Evolutionary conservation across 331 rosid species (phyloP), one percentile per base, ranked within the genome.

Genomic region (Quercus tomentella): DNA sequence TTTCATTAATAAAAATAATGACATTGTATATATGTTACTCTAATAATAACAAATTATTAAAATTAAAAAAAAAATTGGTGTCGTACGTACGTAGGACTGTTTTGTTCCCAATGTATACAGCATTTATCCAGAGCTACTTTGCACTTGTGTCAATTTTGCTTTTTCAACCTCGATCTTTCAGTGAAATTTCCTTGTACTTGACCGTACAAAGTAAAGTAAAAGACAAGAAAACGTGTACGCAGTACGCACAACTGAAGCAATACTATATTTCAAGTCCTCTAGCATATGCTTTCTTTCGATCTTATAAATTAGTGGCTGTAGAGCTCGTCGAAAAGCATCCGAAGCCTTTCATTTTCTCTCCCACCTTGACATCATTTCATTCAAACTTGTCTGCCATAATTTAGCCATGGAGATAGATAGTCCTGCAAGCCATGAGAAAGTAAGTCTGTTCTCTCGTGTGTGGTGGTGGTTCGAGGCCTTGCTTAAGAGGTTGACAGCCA

Each of bases 101-200:
- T 0, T 49, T 49, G 54, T 49, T 11, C 4, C 54, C 54, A 76
- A 37, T 68, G 84, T 60, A 70, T 72, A 86, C 88, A 72, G 18
- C 61, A 79, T 79, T 86, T 85, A 75, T 84, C 87, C 86, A 80
- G 76, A 80, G 75, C 83, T 83, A 70, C 73, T 76, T 77, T 62
- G 79, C 88, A 84, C 88, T 70, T 62, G 41, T 49, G 70, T 74
- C 76, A 49, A 76, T 69, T 55, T 81, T 49, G 17, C 54, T 14
- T 49, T 14, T 37, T 37, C n/a, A 35, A 56, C 33, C 35, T 70
- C 57, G 22, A 57, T 56, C 70, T 57, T 66, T 21, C 7, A n/a
- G 15, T 60, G 65, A 82, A 74, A 55, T 82, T 17, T 52, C 75
- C 60, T 72, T 72, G 89, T 87, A 82, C 90, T 61, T 71, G 41